Evolutionary conservation across 2,329 filamentous ascomycete species (phyloP).

Genomic region (Penicillium sp.): DNA sequence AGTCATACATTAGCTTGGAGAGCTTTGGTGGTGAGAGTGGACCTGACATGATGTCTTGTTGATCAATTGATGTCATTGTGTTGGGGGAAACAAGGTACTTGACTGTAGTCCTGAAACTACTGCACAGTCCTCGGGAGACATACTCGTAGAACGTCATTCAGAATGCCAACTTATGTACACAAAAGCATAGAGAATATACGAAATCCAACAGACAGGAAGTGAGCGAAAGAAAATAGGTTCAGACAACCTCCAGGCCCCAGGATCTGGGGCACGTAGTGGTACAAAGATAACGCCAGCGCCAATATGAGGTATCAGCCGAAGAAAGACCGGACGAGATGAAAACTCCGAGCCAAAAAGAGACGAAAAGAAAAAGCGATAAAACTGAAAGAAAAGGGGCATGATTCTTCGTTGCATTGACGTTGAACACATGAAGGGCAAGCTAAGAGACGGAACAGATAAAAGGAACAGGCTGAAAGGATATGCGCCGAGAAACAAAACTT

Average conservation of each 20-base stretch:
- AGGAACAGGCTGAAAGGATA: constrained; percentile 12
- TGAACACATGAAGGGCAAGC: constrained; percentile 35
- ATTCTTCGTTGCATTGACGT: constrained; percentile 44
- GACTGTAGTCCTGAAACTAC: neutral
- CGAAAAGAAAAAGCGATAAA: constrained; percentile 13
- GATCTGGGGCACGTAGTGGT: constrained; percentile 2
- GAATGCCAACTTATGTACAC: constrained; percentile 5
- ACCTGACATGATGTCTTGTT: neutral
- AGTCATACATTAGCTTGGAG: no score
- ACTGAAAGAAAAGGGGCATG: constrained; percentile 32
- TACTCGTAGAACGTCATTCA: constrained; percentile 1
- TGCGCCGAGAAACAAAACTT: neutral
- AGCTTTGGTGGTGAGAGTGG: neutral
- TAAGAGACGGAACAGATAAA: constrained; percentile 21
- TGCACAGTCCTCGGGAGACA: neutral
- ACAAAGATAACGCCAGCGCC: constrained; percentile 7
- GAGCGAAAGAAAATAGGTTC: neutral
- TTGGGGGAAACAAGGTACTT: neutral
- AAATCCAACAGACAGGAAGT: neutral
- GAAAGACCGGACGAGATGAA: constrained; percentile 7
- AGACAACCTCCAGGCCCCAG: constrained; percentile 4
- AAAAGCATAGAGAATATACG: constrained; percentile 5
- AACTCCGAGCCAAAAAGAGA: constrained; percentile 1
- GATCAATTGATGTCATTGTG: neutral
- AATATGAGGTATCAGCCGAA: constrained; percentile 9